Percentiles rank a stretch among this genome's conserved stretches.
These are phyloP conservation scores for Raphanus raphanistrum DNA, from an alignment of 345 rosid genomes.

Conservation along the genomic window DNA sequence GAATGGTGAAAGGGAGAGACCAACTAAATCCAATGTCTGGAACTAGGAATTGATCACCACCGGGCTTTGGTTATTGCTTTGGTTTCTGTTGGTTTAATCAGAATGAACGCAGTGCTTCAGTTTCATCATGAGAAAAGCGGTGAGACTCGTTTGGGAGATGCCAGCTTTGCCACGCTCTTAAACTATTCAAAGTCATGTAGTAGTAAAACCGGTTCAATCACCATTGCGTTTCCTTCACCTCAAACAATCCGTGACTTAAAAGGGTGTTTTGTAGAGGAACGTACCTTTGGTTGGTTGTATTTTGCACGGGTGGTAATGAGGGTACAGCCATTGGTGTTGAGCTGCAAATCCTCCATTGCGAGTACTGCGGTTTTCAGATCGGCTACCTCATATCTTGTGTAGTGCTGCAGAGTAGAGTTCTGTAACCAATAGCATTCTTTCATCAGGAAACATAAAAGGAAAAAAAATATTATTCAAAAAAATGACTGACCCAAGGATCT, in stretches of 20 bases:
- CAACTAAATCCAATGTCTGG: constrained; percentile 20
- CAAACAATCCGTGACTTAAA: background rate
- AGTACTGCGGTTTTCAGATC: constrained; percentile 68
- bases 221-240: constrained; percentile 1
- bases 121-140: constrained; percentile 60
- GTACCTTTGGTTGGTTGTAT: constrained; percentile 78
- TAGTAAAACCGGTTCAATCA: constrained; percentile 11
- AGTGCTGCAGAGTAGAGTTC: constrained; percentile 89
- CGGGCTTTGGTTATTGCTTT: constrained; percentile 20
- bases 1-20: background rate
- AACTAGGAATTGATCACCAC: constrained; percentile 9
- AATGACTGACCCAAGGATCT: constrained; percentile 84
- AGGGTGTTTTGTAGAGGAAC: constrained; percentile 7
- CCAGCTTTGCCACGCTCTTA: constrained; percentile 70
- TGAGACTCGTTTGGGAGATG: constrained; percentile 51
- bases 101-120: constrained; percentile 5
- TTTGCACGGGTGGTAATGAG: constrained; percentile 71
- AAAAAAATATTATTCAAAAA: background rate
- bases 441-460: constrained; percentile 7
- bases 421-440: constrained; percentile 41
- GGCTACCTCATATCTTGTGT: constrained; percentile 61
- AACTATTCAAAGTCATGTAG: constrained; percentile 52
- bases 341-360: constrained; percentile 77
- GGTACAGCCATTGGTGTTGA: constrained; percentile 58
- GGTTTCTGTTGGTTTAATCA: constrained; percentile 1